Base-by-base conservation (phyloP, 768 basidiomycete species). In the Royoungia palumana region DNA sequence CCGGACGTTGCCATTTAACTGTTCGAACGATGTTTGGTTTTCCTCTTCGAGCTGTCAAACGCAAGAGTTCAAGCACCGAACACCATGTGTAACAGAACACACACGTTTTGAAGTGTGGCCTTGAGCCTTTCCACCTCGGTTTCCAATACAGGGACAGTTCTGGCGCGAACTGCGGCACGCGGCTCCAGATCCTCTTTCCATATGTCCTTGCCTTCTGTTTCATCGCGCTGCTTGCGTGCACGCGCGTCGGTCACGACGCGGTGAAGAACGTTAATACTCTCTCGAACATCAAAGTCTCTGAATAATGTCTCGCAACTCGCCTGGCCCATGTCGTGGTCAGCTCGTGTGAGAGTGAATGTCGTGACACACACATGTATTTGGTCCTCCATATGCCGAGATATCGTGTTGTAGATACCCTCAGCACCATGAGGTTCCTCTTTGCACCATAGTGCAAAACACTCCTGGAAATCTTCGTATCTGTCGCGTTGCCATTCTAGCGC, bases 361-460 rank as follows among this genome's bases (percentile, higher is more conserved):
- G 10, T 12, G 17, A 35, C 21, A 49, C 47, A 44, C 57, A 67
- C 46, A 64, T 65, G 74, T 66, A 80, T 84, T 43, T 81, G 75
- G 12, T 79, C 75, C 56, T 89, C 86, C 58, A 89, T 84, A 46
- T 86, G 85, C 53, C 80, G 74, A 6, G 86, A 81, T 16, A 90
- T 80, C 16, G 79, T 80, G 47, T 82, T 82, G 60, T 76, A 85
- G 1, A 80, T 80, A 4, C 76, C 78, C 24, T 75, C 73, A 1
- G 82, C 76, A 11, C 81, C 78, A 44, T 83, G 80, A 50, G 77
- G 80, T 51, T 83, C 81, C 54, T 85, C 82, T 55, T 84, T 79
- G 25, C 78, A 81, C 62, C 81, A 85, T 24, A 79, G 63, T 6
- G 82, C 73, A 56, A 85, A 86, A 60, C 83, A 86, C 68, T 85